phyloP scores from a whole-genome alignment of 768 basidiomycete genomes.

The Pleurotus djamor region DNA sequence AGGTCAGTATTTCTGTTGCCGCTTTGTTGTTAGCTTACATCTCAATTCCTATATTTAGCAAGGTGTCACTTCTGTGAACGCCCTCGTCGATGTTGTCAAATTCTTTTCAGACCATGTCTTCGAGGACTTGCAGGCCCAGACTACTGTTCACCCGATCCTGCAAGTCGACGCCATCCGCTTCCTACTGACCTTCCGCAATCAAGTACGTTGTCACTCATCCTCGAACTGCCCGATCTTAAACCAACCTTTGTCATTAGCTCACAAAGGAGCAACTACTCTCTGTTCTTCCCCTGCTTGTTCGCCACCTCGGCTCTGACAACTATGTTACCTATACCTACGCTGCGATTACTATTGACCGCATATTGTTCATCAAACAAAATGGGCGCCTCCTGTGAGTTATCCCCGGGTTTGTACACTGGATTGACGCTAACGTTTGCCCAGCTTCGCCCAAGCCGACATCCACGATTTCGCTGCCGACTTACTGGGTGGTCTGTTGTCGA shows the following conservation, averaged over 20 bases:
- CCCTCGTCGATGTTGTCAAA: constrained; percentile 89
- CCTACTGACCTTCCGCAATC: constrained; percentile 93
- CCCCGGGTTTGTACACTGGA: no score
- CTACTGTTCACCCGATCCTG: constrained; percentile 81
- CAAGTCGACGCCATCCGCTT: constrained; percentile 97
- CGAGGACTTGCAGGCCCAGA: constrained; percentile 76
- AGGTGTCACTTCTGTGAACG: constrained; percentile 92
- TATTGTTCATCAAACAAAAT: constrained; percentile 86
- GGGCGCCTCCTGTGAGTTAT: constrained; percentile 73
- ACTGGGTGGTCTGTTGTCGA: constrained; percentile 67
- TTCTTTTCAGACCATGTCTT: constrained; percentile 95
- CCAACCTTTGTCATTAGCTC: no score
- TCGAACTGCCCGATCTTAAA: no score
- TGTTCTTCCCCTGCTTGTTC: constrained; percentile 83
- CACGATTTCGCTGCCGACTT: constrained; percentile 78
- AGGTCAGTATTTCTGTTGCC: constrained; percentile 64
- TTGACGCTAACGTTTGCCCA: constrained; percentile 23
- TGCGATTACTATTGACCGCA: constrained; percentile 96
- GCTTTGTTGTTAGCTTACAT: no score
- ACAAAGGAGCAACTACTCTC: constrained; percentile 92
- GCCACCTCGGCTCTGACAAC: constrained; percentile 78
- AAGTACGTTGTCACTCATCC: constrained; percentile 54
- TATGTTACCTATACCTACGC: constrained; percentile 97
- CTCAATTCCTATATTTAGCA: no score
- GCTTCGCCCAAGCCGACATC: constrained; percentile 87